These are phyloP conservation scores for Pyrenophora graminea DNA, from an alignment of 2,329 filamentous ascomycete genomes.

Conservation along the genomic window DNA sequence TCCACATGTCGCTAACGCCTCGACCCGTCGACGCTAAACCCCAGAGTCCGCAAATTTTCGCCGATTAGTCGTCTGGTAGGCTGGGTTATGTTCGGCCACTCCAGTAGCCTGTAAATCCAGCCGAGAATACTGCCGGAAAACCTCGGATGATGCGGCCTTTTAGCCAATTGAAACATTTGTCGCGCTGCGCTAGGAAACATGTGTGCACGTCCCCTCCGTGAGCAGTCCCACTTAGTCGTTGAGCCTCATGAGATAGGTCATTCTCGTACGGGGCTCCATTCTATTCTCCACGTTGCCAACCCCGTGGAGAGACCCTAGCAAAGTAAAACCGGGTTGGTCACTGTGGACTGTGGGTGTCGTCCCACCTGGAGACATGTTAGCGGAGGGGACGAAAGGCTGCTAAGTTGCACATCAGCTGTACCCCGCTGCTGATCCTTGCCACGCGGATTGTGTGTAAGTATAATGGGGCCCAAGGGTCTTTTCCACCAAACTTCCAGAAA, in stretches of 20 bases:
- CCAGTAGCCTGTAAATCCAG: constrained; percentile 11
- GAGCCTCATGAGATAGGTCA: constrained; percentile 32
- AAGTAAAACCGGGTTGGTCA: constrained; percentile 5
- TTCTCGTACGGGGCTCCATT: constrained; percentile 21
- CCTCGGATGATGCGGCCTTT: constrained; percentile 5
- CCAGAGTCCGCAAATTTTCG: constrained; percentile 26
- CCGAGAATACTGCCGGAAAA: constrained; percentile 26
- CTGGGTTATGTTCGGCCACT: constrained; percentile 13
- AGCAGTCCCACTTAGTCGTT: constrained; percentile 26
- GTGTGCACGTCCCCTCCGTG: constrained; percentile 10
- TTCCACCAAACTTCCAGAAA: constrained; percentile 1
- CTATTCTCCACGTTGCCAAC: constrained; percentile 26
- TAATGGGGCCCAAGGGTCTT: background rate
- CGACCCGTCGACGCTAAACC: constrained; percentile 18
- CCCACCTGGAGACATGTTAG: background rate
- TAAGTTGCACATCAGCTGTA: constrained; percentile 3
- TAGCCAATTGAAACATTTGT: constrained; percentile 19
- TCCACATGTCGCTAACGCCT: constrained; percentile 16
- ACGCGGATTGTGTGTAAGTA: background rate
- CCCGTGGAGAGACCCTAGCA: constrained; percentile 30
- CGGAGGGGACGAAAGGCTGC: background rate
- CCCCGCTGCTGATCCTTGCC: constrained; percentile 7
- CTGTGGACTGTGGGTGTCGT: constrained; percentile 2
- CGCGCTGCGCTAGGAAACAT: constrained; percentile 4
- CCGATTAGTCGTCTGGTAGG: constrained; percentile 15